These are phyloP conservation scores for Candida sakaeoensis DNA, from an alignment of 805 yeast species.

Conservation along the genomic window DNA sequence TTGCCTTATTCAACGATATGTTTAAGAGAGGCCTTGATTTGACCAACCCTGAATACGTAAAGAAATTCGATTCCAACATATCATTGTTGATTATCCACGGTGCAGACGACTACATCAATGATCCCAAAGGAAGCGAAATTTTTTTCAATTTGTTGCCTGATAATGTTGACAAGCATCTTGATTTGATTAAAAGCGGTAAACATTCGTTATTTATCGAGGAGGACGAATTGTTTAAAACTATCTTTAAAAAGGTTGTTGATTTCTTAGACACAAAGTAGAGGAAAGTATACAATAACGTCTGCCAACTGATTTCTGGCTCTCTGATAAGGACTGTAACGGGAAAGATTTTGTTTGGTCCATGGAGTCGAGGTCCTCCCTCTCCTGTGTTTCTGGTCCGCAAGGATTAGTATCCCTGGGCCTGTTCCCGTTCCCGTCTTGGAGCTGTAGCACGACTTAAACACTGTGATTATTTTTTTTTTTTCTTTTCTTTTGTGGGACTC, in stretches of 20 bases:
- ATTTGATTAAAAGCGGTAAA: slow-evolving; percentile 27
- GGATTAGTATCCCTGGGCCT: too few species aligned
- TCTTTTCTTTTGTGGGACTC: too few species aligned
- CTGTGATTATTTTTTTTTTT: too few species aligned
- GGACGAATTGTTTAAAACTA: slow-evolving; percentile 35
- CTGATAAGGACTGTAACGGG: too few species aligned
- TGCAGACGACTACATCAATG: slow-evolving; percentile 57
- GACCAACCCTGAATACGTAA: slow-evolving; percentile 31
- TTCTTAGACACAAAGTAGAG: slow-evolving; percentile 23
- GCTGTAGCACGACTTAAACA: too few species aligned
- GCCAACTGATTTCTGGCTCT: too few species aligned
- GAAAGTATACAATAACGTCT: too few species aligned
- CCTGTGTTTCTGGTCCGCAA: too few species aligned
- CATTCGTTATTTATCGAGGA: slow-evolving; percentile 48
- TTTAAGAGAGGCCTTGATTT: slow-evolving; percentile 57
- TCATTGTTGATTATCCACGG: slow-evolving; percentile 64
- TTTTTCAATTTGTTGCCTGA: slow-evolving; percentile 36
- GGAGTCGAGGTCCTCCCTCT: too few species aligned
- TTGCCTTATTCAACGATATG: slow-evolving; percentile 62
- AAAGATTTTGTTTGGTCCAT: too few species aligned
- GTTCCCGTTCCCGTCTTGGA: too few species aligned
- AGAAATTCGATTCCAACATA: slow-evolving; percentile 33
- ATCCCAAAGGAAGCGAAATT: slow-evolving; percentile 41
- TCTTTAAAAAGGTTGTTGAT: slow-evolving; percentile 33
- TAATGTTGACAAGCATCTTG: slow-evolving; percentile 26